Base-by-base conservation (phyloP, 768 basidiomycete species). In the Pulveroboletus ravenelii region DNA sequence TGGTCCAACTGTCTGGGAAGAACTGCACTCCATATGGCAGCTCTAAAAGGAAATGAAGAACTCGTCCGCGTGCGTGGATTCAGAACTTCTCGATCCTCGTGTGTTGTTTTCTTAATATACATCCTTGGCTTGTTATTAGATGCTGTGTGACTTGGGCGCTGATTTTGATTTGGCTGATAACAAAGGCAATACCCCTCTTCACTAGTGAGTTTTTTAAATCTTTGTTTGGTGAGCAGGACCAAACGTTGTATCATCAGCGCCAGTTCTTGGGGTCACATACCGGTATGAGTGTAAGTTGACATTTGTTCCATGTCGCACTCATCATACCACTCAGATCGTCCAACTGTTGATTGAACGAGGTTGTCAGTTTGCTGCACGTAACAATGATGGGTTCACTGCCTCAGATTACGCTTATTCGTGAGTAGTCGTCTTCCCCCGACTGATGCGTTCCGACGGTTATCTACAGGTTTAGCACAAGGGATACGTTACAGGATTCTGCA, bases 1-100 rank as follows among this genome's bases (percentile, higher is more conserved):
- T 96, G 93, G 94, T 87, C 90, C 37, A 94, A 96, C 66, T 72
- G 78, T 6, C 84, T 89, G 36, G 93, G 93, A 15, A 95, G 84
- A 70, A 96, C 94, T 1, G 87, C 93, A 2, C 74, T 96, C 10
- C 93, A 96, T 68, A 78, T 91, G 52, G 90, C 91, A 7, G 81
- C 93, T 42, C 72, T 90, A 48, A 89, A 88, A 52, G 94, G 94
- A 25, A 93, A 93, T 57, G 88, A 93, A 58, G 87, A 88, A 50
- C 82, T 95, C 51, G 92, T 90, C 51, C 75, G 87, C 60, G 92
- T 93, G 62, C 57, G 82, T 77, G 38, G 23, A 32, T 59, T 49
- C 49, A 35, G 45, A 50, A 34, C 41, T 31, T 57, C 53, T 50
- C 48, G 45, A 37, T 17, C 40, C 34, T 36, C 40, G 40, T 36